phyloP scores from a whole-genome alignment of 2,329 filamentous ascomycete genomes.

The Hirsutella rhossiliensis region DNA sequence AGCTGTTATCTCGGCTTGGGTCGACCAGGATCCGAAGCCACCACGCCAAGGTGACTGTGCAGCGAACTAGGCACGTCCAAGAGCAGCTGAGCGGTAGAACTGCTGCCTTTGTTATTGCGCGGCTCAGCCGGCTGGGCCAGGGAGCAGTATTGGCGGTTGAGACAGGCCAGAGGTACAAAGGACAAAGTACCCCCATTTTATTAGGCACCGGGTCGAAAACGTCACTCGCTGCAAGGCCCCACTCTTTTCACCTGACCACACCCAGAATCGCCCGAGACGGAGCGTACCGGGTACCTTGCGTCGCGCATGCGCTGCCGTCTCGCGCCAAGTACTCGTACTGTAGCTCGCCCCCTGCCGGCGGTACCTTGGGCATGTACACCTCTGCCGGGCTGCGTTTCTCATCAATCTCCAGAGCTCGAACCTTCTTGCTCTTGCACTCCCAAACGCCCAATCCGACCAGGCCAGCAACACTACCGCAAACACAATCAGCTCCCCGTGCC shows the following conservation, averaged over 20 bases:
- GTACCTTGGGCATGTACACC: neutral
- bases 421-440: slow-evolving; percentile 16
- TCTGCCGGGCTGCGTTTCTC: neutral
- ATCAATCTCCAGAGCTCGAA: slow-evolving; percentile 16
- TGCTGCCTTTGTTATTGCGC: too few relatives aligned
- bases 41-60: too few relatives aligned
- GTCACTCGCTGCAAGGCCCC: slow-evolving; percentile 7
- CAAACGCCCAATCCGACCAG: slow-evolving; percentile 5
- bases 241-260: slow-evolving; percentile 1
- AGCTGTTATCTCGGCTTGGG: too few relatives aligned
- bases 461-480: neutral
- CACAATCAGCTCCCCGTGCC: slow-evolving; percentile 4
- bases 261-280: slow-evolving; percentile 1
- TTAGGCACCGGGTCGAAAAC: slow-evolving; percentile 10
- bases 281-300: slow-evolving; percentile 10
- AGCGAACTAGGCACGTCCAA: too few relatives aligned
- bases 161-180: too few relatives aligned
- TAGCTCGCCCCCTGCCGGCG: too few relatives aligned
- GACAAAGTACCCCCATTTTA: too few relatives aligned
- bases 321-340: neutral
- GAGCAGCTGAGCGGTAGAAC: too few relatives aligned
- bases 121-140: too few relatives aligned
- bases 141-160: too few relatives aligned
- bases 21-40: too few relatives aligned
- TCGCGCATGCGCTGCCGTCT: slow-evolving; percentile 1